These are phyloP conservation scores for Myriosclerotinia scirpicola DNA, from an alignment of 2,329 filamentous ascomycete genomes.

Conservation along the genomic window DNA sequence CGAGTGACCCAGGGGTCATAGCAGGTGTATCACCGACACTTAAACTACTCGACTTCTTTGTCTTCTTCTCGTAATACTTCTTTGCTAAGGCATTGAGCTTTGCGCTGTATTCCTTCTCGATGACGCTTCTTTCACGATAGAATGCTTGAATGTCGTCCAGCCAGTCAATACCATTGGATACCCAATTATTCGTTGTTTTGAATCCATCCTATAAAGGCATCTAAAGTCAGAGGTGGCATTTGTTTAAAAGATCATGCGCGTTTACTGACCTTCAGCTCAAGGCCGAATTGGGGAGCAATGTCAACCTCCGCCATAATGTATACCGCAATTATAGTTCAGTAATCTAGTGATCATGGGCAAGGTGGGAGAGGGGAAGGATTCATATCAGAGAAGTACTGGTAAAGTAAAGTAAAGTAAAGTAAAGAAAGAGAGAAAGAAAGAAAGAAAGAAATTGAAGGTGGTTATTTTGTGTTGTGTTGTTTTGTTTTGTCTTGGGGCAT, in stretches of 20 bases:
- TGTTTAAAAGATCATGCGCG: constrained; percentile 27
- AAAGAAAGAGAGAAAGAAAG: constrained; percentile 9
- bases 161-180: constrained; percentile 85
- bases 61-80: constrained; percentile 97
- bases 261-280: constrained; percentile 78
- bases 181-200: constrained; percentile 92
- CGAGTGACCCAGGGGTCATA: constrained; percentile 92
- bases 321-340: constrained; percentile 21
- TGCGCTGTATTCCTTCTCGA: constrained; percentile 94
- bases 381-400: constrained; percentile 22
- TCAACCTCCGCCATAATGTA: constrained; percentile 76
- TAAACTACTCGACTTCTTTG: constrained; percentile 79
- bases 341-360: constrained; percentile 31
- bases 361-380: constrained; percentile 23
- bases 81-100: constrained; percentile 86
- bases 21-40: constrained; percentile 92
- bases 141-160: constrained; percentile 96
- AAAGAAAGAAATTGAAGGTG: constrained; percentile 12
- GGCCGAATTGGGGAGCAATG: constrained; percentile 81
- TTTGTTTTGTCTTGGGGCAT: not conserved
- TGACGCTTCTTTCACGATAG: constrained; percentile 88
- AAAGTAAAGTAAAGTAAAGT: not conserved
- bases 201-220: constrained; percentile 74
- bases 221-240: constrained; percentile 28
- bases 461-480: not conserved